A percentile compares a stretch with the other conserved stretches of the same genome.
Conservation (phyloP, 176 grass and related monocot genomes). For the Urochloa ruziziensis region DNA sequence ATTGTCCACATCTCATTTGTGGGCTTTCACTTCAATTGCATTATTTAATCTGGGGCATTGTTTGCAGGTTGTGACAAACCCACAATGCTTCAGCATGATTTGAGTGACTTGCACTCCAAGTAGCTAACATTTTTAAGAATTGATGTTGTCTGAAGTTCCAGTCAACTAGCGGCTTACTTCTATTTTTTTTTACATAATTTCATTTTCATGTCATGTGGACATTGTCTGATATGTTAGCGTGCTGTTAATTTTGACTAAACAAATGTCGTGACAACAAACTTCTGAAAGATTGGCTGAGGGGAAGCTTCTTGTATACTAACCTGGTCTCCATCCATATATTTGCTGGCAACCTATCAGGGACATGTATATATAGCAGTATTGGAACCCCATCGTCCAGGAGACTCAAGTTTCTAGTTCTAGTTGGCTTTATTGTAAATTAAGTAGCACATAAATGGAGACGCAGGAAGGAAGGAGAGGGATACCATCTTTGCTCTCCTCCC, state of each 20-base stretch:
- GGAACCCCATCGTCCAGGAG: neutral
- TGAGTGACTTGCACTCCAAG: slow-evolving; percentile 33
- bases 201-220: neutral
- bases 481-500: slow-evolving; percentile 50
- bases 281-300: neutral
- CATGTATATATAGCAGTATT: slow-evolving; percentile 19
- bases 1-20: neutral
- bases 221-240: neutral
- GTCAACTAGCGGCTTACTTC: neutral
- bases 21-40: neutral
- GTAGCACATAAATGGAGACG: slow-evolving; percentile 26
- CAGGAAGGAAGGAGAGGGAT: slow-evolving; percentile 72
- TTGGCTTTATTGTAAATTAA: slow-evolving; percentile 11
- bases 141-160: neutral
- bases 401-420: slow-evolving; percentile 2
- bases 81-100: neutral
- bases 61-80: neutral
- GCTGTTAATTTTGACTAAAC: neutral
- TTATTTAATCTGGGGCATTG: neutral
- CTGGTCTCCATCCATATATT: neutral
- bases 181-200: neutral
- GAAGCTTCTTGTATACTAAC: slow-evolving; percentile 34
- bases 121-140: neutral
- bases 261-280: neutral
- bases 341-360: neutral